A percentile compares a stretch with the other conserved stretches of the same genome.
These are phyloP conservation scores for Cnidoscolus chayamansa DNA, from an alignment of 441 rosid species.

Conservation along the genomic window DNA sequence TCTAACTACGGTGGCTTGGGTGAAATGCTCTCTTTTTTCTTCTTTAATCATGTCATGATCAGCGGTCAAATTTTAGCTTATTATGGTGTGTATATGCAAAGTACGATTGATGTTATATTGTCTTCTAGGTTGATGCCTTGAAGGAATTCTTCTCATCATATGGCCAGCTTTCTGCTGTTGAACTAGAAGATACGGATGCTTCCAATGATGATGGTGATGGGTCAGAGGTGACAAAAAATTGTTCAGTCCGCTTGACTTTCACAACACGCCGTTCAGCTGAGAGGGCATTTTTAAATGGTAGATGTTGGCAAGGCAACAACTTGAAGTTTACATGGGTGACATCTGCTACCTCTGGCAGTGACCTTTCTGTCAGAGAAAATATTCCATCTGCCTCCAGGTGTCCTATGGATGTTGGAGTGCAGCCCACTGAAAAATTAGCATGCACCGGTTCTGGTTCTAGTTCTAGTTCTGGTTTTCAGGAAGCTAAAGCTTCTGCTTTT, in stretches of 20 bases:
- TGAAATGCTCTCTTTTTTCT: not conserved
- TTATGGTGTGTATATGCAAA: not conserved
- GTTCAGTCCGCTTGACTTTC: constrained; percentile 56
- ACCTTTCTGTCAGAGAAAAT: constrained; percentile 34
- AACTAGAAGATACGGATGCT: constrained; percentile 56
- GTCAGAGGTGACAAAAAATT: constrained; percentile 35
- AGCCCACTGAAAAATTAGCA: constrained; percentile 30
- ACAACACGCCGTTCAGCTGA: constrained; percentile 67
- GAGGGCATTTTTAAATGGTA: constrained; percentile 74
- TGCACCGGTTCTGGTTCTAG: constrained; percentile 25
- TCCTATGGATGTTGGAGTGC: constrained; percentile 27
- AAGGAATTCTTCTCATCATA: constrained; percentile 73
- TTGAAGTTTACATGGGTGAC: constrained; percentile 70
- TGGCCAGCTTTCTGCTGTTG: constrained; percentile 71
- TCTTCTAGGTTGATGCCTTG: constrained; percentile 55
- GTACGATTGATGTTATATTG: constrained; percentile 14
- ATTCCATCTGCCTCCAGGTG: constrained; percentile 30
- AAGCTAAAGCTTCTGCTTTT: constrained; percentile 40
- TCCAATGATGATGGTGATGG: constrained; percentile 29
- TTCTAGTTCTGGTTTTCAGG: constrained; percentile 32
- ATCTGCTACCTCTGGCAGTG: constrained; percentile 38
- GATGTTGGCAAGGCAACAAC: constrained; percentile 74
- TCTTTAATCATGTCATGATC: constrained; percentile 3
- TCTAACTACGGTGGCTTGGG: not conserved
- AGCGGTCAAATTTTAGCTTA: not conserved